phyloP scores from a whole-genome alignment of 345 rosid species.

The Turritis glabra region DNA sequence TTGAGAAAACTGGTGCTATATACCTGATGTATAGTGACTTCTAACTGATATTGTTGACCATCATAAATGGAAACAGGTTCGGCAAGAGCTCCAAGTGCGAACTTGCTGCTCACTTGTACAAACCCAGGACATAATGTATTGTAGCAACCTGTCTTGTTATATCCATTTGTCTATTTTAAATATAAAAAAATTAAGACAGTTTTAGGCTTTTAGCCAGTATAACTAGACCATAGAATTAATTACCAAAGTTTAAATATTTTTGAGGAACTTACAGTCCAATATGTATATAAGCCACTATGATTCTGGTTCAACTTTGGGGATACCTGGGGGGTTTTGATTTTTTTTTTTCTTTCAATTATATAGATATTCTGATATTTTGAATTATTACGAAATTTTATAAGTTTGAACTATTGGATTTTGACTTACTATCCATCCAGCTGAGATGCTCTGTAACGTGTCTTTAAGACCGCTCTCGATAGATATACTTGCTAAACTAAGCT shows the following conservation, averaged over 20 bases:
- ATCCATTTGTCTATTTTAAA: not conserved
- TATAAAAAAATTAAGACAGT: not conserved
- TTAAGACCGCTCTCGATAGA: not conserved
- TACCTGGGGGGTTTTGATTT: constrained; percentile 4
- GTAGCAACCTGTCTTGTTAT: constrained; percentile 17
- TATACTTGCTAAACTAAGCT: constrained; percentile 27
- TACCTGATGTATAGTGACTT: constrained; percentile 10
- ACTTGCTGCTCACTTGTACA: constrained; percentile 21
- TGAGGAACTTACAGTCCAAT: constrained; percentile 30
- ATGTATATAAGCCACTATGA: constrained; percentile 19
- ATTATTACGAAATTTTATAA: not conserved
- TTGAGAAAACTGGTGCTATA: not conserved
- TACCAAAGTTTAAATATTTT: not conserved
- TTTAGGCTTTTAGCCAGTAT: not conserved
- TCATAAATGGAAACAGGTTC: constrained; percentile 12
- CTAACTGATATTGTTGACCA: constrained; percentile 26
- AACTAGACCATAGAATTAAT: not conserved
- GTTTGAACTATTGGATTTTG: not conserved
- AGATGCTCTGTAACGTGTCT: not conserved
- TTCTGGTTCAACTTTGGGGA: not conserved
- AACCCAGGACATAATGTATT: constrained; percentile 27
- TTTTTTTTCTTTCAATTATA: not conserved
- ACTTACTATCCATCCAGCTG: constrained; percentile 38
- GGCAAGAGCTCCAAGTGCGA: constrained; percentile 3
- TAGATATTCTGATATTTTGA: no score